phyloP scores from a whole-genome alignment of 2,329 filamentous ascomycete species.

The Rhynchosporium secalis region DNA sequence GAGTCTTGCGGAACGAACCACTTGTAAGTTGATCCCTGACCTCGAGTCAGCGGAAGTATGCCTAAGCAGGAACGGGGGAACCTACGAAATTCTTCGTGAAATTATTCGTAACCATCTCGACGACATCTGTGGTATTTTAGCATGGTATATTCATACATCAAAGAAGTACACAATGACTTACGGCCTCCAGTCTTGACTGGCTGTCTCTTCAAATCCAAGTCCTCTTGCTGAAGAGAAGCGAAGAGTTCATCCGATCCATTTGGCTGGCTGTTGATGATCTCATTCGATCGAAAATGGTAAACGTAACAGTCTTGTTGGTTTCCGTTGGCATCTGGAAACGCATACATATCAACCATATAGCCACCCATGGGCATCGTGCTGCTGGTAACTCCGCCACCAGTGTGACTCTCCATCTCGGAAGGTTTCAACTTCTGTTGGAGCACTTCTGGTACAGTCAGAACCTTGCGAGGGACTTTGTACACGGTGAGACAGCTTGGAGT shows the following conservation, averaged over 20 bases:
- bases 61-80: constrained; percentile 2
- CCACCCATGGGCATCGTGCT: constrained; percentile 28
- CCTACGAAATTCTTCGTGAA: constrained; percentile 55
- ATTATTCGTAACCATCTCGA: constrained; percentile 16
- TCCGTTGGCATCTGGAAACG: constrained; percentile 47
- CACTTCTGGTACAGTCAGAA: constrained; percentile 22
- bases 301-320: constrained; percentile 44
- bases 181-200: constrained; percentile 43
- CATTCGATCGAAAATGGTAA: constrained; percentile 48
- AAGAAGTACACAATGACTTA: constrained; percentile 33
- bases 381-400: background rate
- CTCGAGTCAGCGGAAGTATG: constrained; percentile 15
- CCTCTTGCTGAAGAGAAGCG: constrained; percentile 45
- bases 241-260: constrained; percentile 65
- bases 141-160: background rate
- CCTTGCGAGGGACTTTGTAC: constrained; percentile 30
- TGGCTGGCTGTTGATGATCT: constrained; percentile 49
- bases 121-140: constrained; percentile 4
- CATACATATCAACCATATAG: constrained; percentile 44
- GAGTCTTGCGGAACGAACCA: constrained; percentile 58
- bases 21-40: constrained; percentile 64
- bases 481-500: constrained; percentile 51
- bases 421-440: constrained; percentile 6
- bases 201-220: constrained; percentile 50
- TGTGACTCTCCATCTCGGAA: constrained; percentile 5